Percentiles rank a stretch among this genome's conserved stretches.
These are phyloP conservation scores for Coemansia asiatica DNA, from an alignment of 192 early-diverging fungal species.

Conservation along the genomic window DNA sequence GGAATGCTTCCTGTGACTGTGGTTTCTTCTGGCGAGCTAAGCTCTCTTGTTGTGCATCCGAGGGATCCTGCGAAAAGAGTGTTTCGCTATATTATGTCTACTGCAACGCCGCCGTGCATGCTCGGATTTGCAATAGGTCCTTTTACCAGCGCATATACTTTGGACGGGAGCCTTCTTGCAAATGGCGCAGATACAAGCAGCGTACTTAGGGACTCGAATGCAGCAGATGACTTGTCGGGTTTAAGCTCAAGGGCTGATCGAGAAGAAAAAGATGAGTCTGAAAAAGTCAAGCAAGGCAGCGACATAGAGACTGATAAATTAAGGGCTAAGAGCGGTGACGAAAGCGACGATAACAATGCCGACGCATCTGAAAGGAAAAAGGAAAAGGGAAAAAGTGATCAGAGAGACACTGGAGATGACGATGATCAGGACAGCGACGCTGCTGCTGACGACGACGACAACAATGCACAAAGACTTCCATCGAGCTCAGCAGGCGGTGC, in stretches of 20 bases:
- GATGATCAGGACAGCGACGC: not conserved
- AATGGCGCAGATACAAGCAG: not conserved
- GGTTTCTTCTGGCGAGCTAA: slow-evolving; percentile 67
- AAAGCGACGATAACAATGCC: not conserved
- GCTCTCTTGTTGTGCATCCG: slow-evolving; percentile 65
- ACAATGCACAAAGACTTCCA: not conserved
- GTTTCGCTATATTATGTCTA: slow-evolving; percentile 67
- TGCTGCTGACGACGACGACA: not conserved
- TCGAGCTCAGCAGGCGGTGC: not conserved
- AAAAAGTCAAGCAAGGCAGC: not conserved
- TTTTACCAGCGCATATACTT: slow-evolving; percentile 51
- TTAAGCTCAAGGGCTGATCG: not conserved
- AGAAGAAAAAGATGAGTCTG: not conserved
- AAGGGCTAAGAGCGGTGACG: not conserved
- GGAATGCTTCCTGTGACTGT: slow-evolving; percentile 38
- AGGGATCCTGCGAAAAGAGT: slow-evolving; percentile 61
- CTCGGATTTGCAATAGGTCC: slow-evolving; percentile 76
- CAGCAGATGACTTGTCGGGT: too few species aligned
- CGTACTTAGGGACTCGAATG: too few species aligned
- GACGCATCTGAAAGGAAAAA: too few species aligned
- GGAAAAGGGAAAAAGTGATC: not conserved
- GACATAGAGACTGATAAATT: not conserved
- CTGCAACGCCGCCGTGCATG: slow-evolving; percentile 67
- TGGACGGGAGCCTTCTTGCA: slow-evolving; percentile 33
- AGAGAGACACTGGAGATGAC: not conserved